Evolutionary conservation across 768 basidiomycete genomes (phyloP).

Genomic region (Auriscalpium microsporum): DNA sequence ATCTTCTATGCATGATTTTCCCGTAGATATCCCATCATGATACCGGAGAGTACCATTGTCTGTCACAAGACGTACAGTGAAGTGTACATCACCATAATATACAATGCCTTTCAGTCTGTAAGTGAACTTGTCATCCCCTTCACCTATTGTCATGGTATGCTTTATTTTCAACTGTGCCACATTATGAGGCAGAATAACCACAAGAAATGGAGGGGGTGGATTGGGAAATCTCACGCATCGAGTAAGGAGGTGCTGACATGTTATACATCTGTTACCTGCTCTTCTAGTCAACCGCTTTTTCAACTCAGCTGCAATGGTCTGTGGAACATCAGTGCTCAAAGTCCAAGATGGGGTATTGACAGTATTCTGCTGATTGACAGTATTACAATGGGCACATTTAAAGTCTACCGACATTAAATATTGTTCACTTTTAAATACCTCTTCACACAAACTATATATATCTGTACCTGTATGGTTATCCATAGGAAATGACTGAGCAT

Average conservation of each 20-base stretch:
- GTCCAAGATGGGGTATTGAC: neutral
- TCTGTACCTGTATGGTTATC: neutral
- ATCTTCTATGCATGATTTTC: neutral
- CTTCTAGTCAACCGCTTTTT: neutral
- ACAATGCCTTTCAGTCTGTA: conserved; percentile 14
- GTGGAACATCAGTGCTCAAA: neutral
- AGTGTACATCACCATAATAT: conserved; percentile 18
- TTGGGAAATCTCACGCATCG: neutral
- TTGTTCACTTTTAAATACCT: neutral
- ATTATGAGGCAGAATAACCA: neutral
- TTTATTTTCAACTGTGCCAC: neutral
- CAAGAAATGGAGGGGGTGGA: neutral
- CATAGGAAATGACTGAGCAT: neutral
- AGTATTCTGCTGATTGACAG: neutral
- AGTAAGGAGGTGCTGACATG: neutral
- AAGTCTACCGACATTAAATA: neutral
- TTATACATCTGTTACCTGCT: neutral
- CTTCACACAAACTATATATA: neutral
- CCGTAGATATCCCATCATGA: conserved; percentile 17
- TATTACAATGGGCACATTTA: neutral
- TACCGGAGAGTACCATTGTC: conserved; percentile 16
- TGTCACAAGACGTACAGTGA: conserved; percentile 14
- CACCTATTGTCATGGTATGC: neutral
- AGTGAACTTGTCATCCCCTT: neutral
- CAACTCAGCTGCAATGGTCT: neutral